These are phyloP conservation scores for Pseudozyma tsukubaensis DNA, from an alignment of 1,284 basidiomycete genomes.

Conservation along the genomic window DNA sequence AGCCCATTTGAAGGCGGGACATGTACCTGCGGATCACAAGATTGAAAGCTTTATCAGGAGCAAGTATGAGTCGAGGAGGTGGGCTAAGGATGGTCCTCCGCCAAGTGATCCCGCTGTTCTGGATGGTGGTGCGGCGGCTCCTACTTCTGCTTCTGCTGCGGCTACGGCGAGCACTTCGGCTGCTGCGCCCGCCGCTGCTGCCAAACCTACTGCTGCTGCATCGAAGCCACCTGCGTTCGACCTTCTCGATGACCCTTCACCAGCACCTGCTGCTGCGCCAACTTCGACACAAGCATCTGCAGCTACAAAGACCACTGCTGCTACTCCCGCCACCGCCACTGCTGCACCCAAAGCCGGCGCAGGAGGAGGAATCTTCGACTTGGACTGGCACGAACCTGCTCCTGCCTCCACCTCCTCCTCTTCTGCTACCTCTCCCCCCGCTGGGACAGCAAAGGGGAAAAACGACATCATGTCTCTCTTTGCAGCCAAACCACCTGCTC, in stretches of 20 bases:
- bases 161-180: background rate
- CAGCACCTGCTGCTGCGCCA: conserved; percentile 13
- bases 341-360: conserved; percentile 62
- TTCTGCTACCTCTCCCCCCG: conserved; percentile 70
- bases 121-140: conserved; percentile 71
- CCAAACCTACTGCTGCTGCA: background rate
- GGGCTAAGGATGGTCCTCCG: conserved; percentile 88
- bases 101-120: conserved; percentile 85
- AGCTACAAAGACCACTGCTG: conserved; percentile 16
- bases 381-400: conserved; percentile 77
- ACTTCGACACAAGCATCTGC: conserved; percentile 16
- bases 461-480: conserved; percentile 89
- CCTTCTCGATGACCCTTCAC: conserved; percentile 36
- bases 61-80: conserved; percentile 92
- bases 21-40: conserved; percentile 95
- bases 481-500: conserved; percentile 10
- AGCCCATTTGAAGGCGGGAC: conserved; percentile 90
- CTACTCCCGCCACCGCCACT: conserved; percentile 20
- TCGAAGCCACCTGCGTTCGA: conserved; percentile 20
- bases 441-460: conserved; percentile 71
- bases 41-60: conserved; percentile 97
- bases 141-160: conserved; percentile 18
- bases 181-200: conserved; percentile 1
- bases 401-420: conserved; percentile 37
- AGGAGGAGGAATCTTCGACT: conserved; percentile 80